Percentiles rank a stretch among this genome's conserved stretches.
Conservation (phyloP, 306 rosid species). For the Lathyrus tuberosus region DNA sequence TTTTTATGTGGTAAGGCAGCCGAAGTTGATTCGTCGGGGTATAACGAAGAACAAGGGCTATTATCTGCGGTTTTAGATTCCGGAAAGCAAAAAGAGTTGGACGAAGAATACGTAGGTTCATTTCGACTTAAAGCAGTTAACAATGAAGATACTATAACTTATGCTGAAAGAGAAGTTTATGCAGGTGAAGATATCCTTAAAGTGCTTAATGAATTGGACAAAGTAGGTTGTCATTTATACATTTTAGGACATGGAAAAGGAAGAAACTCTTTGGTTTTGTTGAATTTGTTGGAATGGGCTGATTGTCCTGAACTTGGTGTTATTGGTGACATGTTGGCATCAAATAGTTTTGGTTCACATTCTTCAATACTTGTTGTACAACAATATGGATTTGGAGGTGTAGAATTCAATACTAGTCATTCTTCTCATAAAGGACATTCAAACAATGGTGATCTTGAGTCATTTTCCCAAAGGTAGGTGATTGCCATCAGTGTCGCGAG, state of each 20-base stretch:
- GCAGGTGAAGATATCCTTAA: conserved; percentile 39
- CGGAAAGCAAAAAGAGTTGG: conserved; percentile 38
- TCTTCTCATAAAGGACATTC: neutral
- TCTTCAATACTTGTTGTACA: conserved; percentile 30
- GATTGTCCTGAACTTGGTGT: conserved; percentile 26
- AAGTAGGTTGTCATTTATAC: neutral
- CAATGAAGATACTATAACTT: conserved; percentile 22
- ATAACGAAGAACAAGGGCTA: neutral
- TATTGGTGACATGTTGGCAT: conserved; percentile 29
- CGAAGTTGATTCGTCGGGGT: neutral
- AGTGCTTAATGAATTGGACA: conserved; percentile 8
- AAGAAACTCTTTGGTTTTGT: conserved; percentile 4
- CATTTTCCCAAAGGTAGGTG: neutral
- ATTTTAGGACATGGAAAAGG: conserved; percentile 23
- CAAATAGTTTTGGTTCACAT: conserved; percentile 28
- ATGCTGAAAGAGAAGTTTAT: conserved; percentile 36
- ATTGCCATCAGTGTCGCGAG: neutral
- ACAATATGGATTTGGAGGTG: conserved; percentile 24
- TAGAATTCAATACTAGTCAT: neutral
- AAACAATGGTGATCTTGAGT: neutral
- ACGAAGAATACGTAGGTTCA: conserved; percentile 42
- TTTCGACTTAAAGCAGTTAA: conserved; percentile 37
- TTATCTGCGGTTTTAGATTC: neutral
- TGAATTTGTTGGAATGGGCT: neutral
- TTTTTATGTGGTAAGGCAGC: conserved; percentile 27